phyloP scores from a whole-genome alignment of 1,284 basidiomycete genomes.

The Albatrellus sp. region DNA sequence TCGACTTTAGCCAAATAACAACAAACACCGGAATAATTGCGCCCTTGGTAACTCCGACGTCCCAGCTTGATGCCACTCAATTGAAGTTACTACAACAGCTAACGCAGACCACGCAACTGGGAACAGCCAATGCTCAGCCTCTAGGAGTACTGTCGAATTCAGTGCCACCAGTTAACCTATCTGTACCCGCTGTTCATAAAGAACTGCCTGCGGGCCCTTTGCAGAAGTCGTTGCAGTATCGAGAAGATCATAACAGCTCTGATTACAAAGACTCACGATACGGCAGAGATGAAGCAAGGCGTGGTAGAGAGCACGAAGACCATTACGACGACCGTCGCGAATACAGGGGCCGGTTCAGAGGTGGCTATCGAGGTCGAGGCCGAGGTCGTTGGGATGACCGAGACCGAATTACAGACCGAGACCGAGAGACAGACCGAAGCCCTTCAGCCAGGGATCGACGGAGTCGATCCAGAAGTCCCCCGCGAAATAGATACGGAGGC shows the following conservation, averaged over 20 bases:
- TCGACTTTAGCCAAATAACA: slow-evolving; percentile 41
- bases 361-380: slow-evolving; percentile 31
- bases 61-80: slow-evolving; percentile 39
- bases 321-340: slow-evolving; percentile 30
- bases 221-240: background rate
- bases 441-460: slow-evolving; percentile 15
- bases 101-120: slow-evolving; percentile 42
- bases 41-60: slow-evolving; percentile 17
- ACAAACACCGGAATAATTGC: slow-evolving; percentile 29
- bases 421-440: slow-evolving; percentile 32
- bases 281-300: slow-evolving; percentile 35
- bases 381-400: slow-evolving; percentile 31
- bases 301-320: slow-evolving; percentile 26
- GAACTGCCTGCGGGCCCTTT: background rate
- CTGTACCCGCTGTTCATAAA: background rate
- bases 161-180: slow-evolving; percentile 16
- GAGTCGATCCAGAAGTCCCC: slow-evolving; percentile 64
- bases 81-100: slow-evolving; percentile 63
- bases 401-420: slow-evolving; percentile 15
- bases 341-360: slow-evolving; percentile 30
- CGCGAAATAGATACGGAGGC: slow-evolving; percentile 32
- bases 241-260: slow-evolving; percentile 14
- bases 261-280: slow-evolving; percentile 30
- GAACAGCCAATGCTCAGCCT: slow-evolving; percentile 20
- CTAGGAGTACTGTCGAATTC: slow-evolving; percentile 11